phyloP scores from a whole-genome alignment of 2,329 filamentous ascomycete species.

The Arthroderma uncinatum region DNA sequence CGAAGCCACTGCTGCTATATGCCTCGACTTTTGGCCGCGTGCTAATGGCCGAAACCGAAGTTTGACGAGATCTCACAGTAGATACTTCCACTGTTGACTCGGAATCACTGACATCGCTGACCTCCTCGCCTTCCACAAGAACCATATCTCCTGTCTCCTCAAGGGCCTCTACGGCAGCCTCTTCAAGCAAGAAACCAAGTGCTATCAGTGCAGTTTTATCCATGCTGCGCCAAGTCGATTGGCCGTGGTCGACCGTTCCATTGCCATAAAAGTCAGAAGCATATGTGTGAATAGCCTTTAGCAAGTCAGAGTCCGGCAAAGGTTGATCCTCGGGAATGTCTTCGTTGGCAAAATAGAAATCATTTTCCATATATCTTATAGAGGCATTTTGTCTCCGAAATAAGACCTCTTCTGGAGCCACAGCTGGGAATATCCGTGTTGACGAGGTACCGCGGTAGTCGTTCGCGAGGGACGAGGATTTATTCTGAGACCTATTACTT shows the following conservation, averaged over 20 bases:
- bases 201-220: slow-evolving; percentile 53
- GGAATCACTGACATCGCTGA: slow-evolving; percentile 17
- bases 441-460: slow-evolving; percentile 20
- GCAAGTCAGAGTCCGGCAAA: slow-evolving; percentile 46
- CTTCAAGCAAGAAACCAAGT: slow-evolving; percentile 50
- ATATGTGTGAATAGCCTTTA: slow-evolving; percentile 48
- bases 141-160: slow-evolving; percentile 49
- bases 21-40: background rate
- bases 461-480: slow-evolving; percentile 18
- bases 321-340: slow-evolving; percentile 28
- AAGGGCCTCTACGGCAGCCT: slow-evolving; percentile 41
- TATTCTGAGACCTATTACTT: slow-evolving; percentile 25
- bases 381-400: slow-evolving; percentile 43
- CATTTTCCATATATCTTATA: slow-evolving; percentile 42
- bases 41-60: background rate
- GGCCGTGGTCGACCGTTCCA: slow-evolving; percentile 24
- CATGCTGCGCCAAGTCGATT: slow-evolving; percentile 41
- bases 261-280: slow-evolving; percentile 44
- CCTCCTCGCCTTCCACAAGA: slow-evolving; percentile 43
- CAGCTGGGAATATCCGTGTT: slow-evolving; percentile 25
- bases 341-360: slow-evolving; percentile 45
- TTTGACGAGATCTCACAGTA: background rate
- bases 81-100: slow-evolving; percentile 1
- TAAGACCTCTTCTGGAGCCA: slow-evolving; percentile 49
- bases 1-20: background rate